phyloP scores from a whole-genome alignment of 306 rosid genomes.

The Casuarina cunninghamiana region DNA sequence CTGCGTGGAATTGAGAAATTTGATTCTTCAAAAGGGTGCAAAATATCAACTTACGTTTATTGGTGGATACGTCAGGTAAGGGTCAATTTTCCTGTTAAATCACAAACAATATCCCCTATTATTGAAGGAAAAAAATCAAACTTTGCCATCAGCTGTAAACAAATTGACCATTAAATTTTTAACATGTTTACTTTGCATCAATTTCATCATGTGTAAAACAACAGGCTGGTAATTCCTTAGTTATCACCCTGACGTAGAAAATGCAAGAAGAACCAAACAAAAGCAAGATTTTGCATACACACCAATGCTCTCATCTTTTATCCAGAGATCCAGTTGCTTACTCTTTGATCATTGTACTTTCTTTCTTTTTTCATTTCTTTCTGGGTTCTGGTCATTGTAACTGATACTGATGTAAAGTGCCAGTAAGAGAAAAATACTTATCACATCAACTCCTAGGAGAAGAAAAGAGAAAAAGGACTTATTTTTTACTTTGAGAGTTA shows the following conservation, averaged over 20 bases:
- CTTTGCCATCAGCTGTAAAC: background rate
- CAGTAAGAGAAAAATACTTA: background rate
- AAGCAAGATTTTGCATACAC: too few species aligned
- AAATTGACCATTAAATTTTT: background rate
- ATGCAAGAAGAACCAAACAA: background rate
- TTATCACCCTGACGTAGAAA: background rate
- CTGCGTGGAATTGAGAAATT: slow-evolving; percentile 93
- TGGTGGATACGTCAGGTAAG: slow-evolving; percentile 99
- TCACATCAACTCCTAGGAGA: background rate
- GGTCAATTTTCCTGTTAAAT: slow-evolving; percentile 11
- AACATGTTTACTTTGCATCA: background rate
- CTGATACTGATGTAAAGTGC: background rate
- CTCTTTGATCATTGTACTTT: background rate
- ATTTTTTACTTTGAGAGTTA: background rate
- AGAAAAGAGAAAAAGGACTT: background rate
- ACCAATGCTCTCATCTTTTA: background rate
- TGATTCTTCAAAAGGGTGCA: slow-evolving; percentile 92
- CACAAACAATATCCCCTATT: too few species aligned
- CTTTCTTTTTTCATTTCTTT: too few species aligned
- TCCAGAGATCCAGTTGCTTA: background rate
- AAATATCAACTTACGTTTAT: slow-evolving; percentile 93
- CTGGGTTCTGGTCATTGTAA: background rate
- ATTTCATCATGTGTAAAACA: background rate
- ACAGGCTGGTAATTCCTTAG: background rate
- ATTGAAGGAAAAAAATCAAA: slow-evolving; percentile 17